Evolutionary conservation across 2,329 filamentous ascomycete genomes (phyloP).

Genomic region (Hypoxylon sp.): DNA sequence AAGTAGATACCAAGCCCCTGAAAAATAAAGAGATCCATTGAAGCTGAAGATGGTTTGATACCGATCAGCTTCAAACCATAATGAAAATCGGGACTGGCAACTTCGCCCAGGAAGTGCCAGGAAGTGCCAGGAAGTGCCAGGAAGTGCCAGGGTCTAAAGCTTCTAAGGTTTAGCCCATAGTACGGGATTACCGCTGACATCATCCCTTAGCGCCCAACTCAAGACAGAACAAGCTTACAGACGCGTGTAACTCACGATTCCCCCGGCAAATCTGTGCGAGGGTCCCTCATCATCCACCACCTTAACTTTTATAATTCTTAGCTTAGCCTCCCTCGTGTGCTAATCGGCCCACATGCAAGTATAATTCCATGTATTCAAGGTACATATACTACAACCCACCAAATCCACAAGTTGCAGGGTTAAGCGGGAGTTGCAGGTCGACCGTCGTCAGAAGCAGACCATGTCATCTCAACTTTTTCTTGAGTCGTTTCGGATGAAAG

Average conservation of each 20-base stretch:
- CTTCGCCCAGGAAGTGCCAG: too few relatives aligned
- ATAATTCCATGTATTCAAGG: slow-evolving; percentile 31
- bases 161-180: slow-evolving; percentile 19
- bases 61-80: slow-evolving; percentile 33
- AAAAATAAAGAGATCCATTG: not conserved
- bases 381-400: slow-evolving; percentile 26
- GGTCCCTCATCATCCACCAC: slow-evolving; percentile 22
- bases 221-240: slow-evolving; percentile 17
- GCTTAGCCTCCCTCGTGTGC: slow-evolving; percentile 24
- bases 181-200: slow-evolving; percentile 35
- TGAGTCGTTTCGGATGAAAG: slow-evolving; percentile 13
- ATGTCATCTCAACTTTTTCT: slow-evolving; percentile 27
- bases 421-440: slow-evolving; percentile 1
- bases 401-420: not conserved
- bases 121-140: too few relatives aligned
- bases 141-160: not conserved
- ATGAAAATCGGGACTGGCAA: slow-evolving; percentile 34
- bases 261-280: slow-evolving; percentile 22
- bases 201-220: slow-evolving; percentile 30
- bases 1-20: slow-evolving; percentile 4
- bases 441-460: slow-evolving; percentile 23
- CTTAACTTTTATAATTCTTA: slow-evolving; percentile 14
- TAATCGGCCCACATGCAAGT: slow-evolving; percentile 33
- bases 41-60: slow-evolving; percentile 36
- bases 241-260: slow-evolving; percentile 24